These are phyloP conservation scores for Macrolepiota fuliginosa DNA, from an alignment of 768 basidiomycete species.

Conservation along the genomic window DNA sequence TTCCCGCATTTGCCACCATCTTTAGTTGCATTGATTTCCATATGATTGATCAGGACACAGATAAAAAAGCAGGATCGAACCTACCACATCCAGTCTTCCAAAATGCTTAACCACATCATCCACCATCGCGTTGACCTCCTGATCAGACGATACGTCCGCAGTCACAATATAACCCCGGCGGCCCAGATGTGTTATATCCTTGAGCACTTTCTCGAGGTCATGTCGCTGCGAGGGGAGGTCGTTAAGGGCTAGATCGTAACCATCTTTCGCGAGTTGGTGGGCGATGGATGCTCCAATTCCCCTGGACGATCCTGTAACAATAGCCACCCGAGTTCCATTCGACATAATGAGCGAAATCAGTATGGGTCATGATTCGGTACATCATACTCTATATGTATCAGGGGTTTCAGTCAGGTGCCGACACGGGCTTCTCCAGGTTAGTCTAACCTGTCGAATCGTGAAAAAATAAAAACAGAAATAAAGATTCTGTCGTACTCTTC, in stretches of 20 bases:
- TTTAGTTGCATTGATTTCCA: background rate
- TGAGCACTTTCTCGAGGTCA: constrained; percentile 12
- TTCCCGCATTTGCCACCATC: constrained; percentile 10
- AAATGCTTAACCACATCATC: constrained; percentile 15
- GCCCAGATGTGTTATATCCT: constrained; percentile 12
- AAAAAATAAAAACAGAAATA: too few relatives aligned
- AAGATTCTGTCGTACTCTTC: too few relatives aligned
- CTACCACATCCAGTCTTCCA: constrained; percentile 20
- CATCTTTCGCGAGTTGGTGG: constrained; percentile 39
- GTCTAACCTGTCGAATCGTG: background rate
- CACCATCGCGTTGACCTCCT: constrained; percentile 18
- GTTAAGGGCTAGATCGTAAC: constrained; percentile 39
- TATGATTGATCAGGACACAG: background rate
- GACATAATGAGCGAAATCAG: background rate
- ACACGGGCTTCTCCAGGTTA: background rate
- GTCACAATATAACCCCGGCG: constrained; percentile 2
- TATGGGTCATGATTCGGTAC: background rate
- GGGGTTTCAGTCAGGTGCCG: background rate
- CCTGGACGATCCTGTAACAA: constrained; percentile 43
- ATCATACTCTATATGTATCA: background rate
- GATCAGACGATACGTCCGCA: constrained; percentile 18
- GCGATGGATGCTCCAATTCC: constrained; percentile 49
- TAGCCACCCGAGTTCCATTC: constrained; percentile 23
- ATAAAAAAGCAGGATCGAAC: background rate
- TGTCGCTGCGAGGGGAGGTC: constrained; percentile 24